phyloP scores from a whole-genome alignment of 768 basidiomycete genomes.

The Boletus edulis region DNA sequence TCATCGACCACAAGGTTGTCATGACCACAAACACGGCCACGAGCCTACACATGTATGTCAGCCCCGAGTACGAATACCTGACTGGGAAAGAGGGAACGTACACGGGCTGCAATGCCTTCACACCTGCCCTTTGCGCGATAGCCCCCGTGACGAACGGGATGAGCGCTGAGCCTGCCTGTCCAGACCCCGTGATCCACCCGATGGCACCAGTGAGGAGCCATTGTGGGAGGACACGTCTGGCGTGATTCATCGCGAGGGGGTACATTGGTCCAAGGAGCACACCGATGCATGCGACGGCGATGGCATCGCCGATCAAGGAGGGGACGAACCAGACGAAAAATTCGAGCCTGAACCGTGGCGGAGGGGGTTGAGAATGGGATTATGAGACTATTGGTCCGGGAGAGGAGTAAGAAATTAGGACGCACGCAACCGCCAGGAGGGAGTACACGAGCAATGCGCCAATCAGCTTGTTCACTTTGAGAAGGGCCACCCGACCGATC shows the following conservation, averaged over 20 bases:
- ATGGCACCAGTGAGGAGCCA: constrained; percentile 62
- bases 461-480: constrained; percentile 51
- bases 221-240: constrained; percentile 61
- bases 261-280: constrained; percentile 48
- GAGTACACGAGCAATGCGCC: constrained; percentile 52
- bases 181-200: constrained; percentile 63
- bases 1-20: constrained; percentile 35
- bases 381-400: background rate
- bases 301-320: constrained; percentile 46
- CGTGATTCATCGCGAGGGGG: constrained; percentile 59
- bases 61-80: background rate
- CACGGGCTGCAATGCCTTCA: constrained; percentile 34
- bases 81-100: constrained; percentile 1
- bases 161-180: constrained; percentile 65
- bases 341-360: constrained; percentile 40
- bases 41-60: constrained; percentile 5
- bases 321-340: constrained; percentile 55
- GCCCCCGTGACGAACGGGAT: constrained; percentile 72
- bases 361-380: background rate
- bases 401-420: background rate
- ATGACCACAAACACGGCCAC: constrained; percentile 39
- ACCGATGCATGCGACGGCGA: constrained; percentile 53
- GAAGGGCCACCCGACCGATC: constrained; percentile 47
- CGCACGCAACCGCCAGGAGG: constrained; percentile 39
- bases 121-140: constrained; percentile 55